Conservation (phyloP, 345 rosid genomes). For the Microcos paniculata region DNA sequence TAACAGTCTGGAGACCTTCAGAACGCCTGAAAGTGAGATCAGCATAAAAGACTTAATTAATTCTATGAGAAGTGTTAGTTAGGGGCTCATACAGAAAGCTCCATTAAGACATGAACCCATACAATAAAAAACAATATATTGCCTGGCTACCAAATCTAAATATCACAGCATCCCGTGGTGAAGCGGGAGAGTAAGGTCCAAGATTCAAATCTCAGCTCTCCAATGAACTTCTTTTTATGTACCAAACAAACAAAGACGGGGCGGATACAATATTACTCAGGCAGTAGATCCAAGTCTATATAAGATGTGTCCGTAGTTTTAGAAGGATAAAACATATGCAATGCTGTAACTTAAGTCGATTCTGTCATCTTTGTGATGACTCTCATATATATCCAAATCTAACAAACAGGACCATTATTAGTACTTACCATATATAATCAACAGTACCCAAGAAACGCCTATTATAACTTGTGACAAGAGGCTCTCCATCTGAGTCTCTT, state of each 20-base stretch:
- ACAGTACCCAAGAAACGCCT: constrained; percentile 92
- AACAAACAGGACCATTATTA: neutral
- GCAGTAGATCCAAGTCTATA: neutral
- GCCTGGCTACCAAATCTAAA: neutral
- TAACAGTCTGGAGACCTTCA: constrained; percentile 77
- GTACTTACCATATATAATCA: constrained; percentile 82
- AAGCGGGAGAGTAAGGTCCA: neutral
- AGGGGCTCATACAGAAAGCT: neutral
- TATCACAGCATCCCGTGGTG: neutral
- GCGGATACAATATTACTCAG: neutral
- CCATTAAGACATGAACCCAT: neutral
- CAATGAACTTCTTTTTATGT: neutral
- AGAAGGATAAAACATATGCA: neutral
- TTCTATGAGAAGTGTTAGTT: neutral
- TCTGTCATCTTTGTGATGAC: neutral
- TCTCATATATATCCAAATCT: neutral
- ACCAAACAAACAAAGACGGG: neutral
- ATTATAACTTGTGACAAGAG: constrained; percentile 82
- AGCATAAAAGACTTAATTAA: neutral
- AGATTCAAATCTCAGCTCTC: neutral
- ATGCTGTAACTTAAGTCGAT: neutral
- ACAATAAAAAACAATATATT: neutral
- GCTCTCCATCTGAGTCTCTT: constrained; percentile 77
- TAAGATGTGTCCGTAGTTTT: neutral
- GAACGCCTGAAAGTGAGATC: constrained; percentile 60